Percentiles rank a stretch among this genome's conserved stretches.
These are phyloP conservation scores for Somion occarium DNA, from an alignment of 1,284 basidiomycete species.

Conservation along the genomic window DNA sequence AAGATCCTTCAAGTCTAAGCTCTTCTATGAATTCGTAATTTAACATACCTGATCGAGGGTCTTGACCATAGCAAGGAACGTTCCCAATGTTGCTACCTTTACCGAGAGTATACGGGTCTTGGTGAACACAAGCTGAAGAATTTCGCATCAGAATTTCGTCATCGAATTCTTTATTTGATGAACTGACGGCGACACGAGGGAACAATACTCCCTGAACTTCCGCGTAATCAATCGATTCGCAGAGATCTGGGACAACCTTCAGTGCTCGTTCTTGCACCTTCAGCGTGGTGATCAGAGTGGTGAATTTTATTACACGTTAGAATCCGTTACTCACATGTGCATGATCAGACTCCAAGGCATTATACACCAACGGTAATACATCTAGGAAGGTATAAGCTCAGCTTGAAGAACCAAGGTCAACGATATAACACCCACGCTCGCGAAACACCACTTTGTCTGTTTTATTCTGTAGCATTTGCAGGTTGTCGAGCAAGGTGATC, in stretches of 20 bases:
- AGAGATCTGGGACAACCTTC: conserved; percentile 80
- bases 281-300: conserved; percentile 11
- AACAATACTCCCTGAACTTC: conserved; percentile 85
- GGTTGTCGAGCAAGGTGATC: conserved; percentile 87
- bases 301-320: too few species aligned
- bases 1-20: background rate
- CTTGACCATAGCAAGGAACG: conserved; percentile 90
- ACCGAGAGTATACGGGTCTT: conserved; percentile 83
- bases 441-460: conserved; percentile 84
- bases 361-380: conserved; percentile 93
- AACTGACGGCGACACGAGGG: conserved; percentile 80
- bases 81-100: conserved; percentile 86
- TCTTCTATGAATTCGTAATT: background rate
- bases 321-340: conserved; percentile 59
- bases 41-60: conserved; percentile 82
- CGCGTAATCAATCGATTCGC: conserved; percentile 91
- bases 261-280: conserved; percentile 92
- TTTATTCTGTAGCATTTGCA: conserved; percentile 85
- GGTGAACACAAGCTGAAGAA: conserved; percentile 75
- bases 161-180: too few species aligned
- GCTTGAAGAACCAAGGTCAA: background rate
- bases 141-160: conserved; percentile 1
- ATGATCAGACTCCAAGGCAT: conserved; percentile 92
- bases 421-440: conserved; percentile 60
- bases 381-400: conserved; percentile 40